Base-by-base conservation (phyloP, 495 filamentous ascomycete genomes). In the Aspergillus saccharolyticus region DNA sequence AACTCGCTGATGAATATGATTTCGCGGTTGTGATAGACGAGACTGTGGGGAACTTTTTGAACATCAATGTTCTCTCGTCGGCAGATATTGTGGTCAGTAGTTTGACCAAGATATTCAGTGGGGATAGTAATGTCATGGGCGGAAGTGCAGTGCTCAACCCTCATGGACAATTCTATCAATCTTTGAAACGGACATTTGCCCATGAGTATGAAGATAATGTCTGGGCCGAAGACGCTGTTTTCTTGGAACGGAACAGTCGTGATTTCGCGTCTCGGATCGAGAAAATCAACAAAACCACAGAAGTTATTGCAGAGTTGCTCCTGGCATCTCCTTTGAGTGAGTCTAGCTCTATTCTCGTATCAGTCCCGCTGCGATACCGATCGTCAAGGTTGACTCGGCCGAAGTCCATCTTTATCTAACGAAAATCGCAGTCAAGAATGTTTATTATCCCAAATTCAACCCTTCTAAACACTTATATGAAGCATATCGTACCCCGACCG, bases 111-210 rank as follows among this genome's bases (percentile, higher is more conserved):
- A 86, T 97, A 49, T 98, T 98, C 72, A 95, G 90, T 55, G 94
- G 94, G 25, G 93, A 96, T 70, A 90, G 89, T 70, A 97, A 98
- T 71, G 94, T 98, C 52, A 97, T 97, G 94, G 94, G 91, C 60
- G 94, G 94, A 54, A 86, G 90, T 67, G 79, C 85, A 10, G 86
- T 97, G 43, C 74, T 97, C 46, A 98, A 97, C 67, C 91, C 95
- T 3, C 81, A 86, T 50, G 76, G 84, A 16, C 80, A 68, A 15
- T 89, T 86, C 68, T 97, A 97, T 73, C 45, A 70, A 0, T 56
- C 68, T 0, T 66, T 98, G 24, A 95, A 91, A 63, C 64, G 75
- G 9, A 78, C 76, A 21, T 82, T 86, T 55, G 71, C 67, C 5
- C 63, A 56, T 3, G 83, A 89, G 16, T 95, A 88, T 66, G 91